These are phyloP conservation scores for Hypoxylon subgilvum DNA, from an alignment of 495 filamentous ascomycete species.

Conservation along the genomic window DNA sequence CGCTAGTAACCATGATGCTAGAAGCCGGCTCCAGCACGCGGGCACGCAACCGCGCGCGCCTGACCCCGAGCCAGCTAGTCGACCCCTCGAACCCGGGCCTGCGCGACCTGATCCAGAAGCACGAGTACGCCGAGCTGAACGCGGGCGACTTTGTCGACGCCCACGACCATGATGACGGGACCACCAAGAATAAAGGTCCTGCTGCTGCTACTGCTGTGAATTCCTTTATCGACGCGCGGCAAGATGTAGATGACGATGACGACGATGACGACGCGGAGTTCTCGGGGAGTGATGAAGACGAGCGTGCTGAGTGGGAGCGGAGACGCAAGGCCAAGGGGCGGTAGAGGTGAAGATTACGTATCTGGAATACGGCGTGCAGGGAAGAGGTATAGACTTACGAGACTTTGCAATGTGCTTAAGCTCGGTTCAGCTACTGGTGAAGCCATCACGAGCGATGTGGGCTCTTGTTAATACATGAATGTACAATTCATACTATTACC, in stretches of 20 bases:
- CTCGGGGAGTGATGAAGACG: conserved; percentile 59
- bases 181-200: neutral
- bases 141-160: conserved; percentile 55
- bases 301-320: conserved; percentile 58
- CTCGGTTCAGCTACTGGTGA: neutral
- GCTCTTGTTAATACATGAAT: conserved; percentile 6
- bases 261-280: conserved; percentile 58
- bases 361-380: too few relatives aligned
- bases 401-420: neutral
- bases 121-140: conserved; percentile 70
- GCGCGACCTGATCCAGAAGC: conserved; percentile 70
- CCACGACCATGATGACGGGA: conserved; percentile 22
- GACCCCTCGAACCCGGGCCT: conserved; percentile 76
- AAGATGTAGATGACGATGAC: conserved; percentile 36
- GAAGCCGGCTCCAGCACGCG: conserved; percentile 73
- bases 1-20: conserved; percentile 85
- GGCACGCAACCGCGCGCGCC: conserved; percentile 68
- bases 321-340: conserved; percentile 47
- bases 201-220: too few relatives aligned
- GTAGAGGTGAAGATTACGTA: conserved; percentile 28
- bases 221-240: neutral
- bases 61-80: conserved; percentile 71
- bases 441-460: conserved; percentile 1
- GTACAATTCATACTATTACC: too few relatives aligned
- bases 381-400: conserved; percentile 11